These are phyloP conservation scores for Reutealis trisperma DNA, from an alignment of 345 rosid genomes.

Conservation along the genomic window DNA sequence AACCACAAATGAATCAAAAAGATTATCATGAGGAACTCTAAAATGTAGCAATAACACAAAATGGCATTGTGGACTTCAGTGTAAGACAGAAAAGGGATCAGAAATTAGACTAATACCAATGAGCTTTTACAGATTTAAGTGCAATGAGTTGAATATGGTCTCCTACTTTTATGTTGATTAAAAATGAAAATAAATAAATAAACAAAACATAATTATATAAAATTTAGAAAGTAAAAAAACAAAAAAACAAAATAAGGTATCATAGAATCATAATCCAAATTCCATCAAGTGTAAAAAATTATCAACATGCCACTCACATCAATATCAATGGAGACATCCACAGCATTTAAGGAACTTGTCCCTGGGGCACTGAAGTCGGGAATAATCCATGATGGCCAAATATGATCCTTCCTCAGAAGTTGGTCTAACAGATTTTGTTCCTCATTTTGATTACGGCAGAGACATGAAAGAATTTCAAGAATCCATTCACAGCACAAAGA, in stretches of 20 bases:
- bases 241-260: not conserved
- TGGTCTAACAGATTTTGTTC: constrained; percentile 65
- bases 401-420: constrained; percentile 60
- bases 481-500: constrained; percentile 66
- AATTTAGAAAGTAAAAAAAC: not conserved
- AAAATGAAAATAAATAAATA: not conserved
- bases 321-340: constrained; percentile 8
- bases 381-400: constrained; percentile 81
- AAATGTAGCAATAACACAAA: not conserved
- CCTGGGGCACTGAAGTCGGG: constrained; percentile 42
- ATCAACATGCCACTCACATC: constrained; percentile 41
- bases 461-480: constrained; percentile 57
- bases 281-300: not conserved
- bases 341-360: constrained; percentile 16
- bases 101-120: not conserved
- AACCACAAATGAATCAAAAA: not conserved
- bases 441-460: constrained; percentile 53
- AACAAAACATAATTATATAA: not conserved
- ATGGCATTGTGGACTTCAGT: not conserved
- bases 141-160: no score
- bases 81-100: not conserved
- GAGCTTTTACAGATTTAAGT: not conserved
- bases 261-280: not conserved
- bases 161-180: not conserved
- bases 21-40: not conserved